These are phyloP conservation scores for Globisporangium iwayamae DNA, from an alignment of 352 stramenopile genomes.

Conservation along the genomic window DNA sequence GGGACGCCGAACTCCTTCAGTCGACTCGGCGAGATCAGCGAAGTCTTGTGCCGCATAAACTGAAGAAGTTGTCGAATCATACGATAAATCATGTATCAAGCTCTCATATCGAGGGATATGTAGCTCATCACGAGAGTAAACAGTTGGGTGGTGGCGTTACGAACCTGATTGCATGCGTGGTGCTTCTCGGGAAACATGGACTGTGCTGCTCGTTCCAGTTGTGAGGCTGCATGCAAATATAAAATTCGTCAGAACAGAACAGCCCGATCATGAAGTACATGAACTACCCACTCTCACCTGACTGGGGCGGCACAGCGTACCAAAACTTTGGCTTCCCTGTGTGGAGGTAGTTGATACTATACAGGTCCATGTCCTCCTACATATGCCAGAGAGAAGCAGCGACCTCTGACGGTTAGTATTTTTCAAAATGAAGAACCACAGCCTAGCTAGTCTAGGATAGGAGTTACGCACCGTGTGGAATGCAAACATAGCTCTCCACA, in stretches of 20 bases:
- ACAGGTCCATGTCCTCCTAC: conserved; percentile 93
- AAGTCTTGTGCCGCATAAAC: conserved; percentile 94
- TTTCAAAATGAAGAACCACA: background rate
- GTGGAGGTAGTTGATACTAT: conserved; percentile 94
- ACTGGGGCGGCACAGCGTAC: conserved; percentile 85
- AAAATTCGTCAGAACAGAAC: background rate
- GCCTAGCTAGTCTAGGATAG: background rate
- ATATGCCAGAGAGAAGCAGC: background rate
- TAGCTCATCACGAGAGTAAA: background rate
- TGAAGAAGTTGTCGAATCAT: conserved; percentile 18
- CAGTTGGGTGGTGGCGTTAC: no score
- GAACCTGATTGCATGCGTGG: conserved; percentile 68
- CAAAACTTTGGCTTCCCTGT: conserved; percentile 91
- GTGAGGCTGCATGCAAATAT: conserved; percentile 22
- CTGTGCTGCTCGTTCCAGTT: conserved; percentile 83
- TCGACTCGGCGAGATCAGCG: conserved; percentile 79
- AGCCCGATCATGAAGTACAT: background rate
- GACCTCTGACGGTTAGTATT: background rate
- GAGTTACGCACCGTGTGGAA: conserved; percentile 75
- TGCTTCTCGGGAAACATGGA: conserved; percentile 88
- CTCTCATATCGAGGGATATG: background rate
- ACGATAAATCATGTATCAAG: background rate
- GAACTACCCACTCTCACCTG: conserved; percentile 27
- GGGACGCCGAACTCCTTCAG: conserved; percentile 84
- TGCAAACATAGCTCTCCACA: conserved; percentile 93